Evolutionary conservation across 768 basidiomycete genomes (phyloP), one percentile per base, ranked within the genome.

Genomic region (Russula lepida): DNA sequence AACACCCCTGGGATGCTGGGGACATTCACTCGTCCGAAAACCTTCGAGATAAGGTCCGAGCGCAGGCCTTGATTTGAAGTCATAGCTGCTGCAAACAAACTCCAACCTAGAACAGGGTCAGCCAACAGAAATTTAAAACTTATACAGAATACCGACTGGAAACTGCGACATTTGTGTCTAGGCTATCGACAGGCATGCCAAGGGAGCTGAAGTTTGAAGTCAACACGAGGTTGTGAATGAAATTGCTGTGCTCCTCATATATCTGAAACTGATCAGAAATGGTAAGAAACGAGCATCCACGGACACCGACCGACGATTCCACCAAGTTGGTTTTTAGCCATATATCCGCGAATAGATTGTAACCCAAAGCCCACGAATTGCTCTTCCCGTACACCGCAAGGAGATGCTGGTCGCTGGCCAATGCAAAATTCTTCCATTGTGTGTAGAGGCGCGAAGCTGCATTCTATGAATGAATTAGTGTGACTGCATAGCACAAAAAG

Each of bases 271-370:
- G 6, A 46, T 66, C 19, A 53, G 47, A 17, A 33, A 23, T 48
- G 17, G 27, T 30, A 35, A n/a, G 17, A 39, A 49, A 28, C 4
- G 8, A 33, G 13, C 12, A 44, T 41, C 21, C 23, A 35, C 25
- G 12, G 37, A 55, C 25, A 62, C 67, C 12, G 19, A 60, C 63
- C 23, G 62, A 35, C 51, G 57, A 54, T 28, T 67, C 66, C 72
- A 86, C 81, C 17, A 86, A 69, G 47, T 79, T 76, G 25, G 81
- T 75, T 35, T 76, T 76, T 51, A 86, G 70, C 43, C 86, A 72
- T 67, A 77, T 80, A 68, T 86, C 85, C 9, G 78, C 81, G 58
- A 77, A 85, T 51, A 88, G 67, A 72, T 86, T 86, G 71, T 88
- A 86, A 13, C 80, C 72, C 28, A 84, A 67, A 4, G 81, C 81